These are phyloP conservation scores for Magnusiomyces tetraspermus DNA, from an alignment of 1,139 yeast species.

Conservation along the genomic window DNA sequence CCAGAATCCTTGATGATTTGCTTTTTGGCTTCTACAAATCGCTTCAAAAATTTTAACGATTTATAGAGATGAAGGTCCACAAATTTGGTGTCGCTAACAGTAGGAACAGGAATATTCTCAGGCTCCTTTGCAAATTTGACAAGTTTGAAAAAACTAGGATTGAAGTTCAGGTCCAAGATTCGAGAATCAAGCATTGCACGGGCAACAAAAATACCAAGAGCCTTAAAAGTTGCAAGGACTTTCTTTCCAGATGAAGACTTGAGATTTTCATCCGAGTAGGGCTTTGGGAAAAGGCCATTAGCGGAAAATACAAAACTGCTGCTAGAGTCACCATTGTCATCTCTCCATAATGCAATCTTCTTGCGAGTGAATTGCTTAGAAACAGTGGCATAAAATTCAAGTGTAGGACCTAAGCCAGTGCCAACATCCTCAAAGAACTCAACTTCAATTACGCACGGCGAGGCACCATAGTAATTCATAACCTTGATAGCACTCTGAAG, in stretches of 20 bases:
- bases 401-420: constrained; percentile 90
- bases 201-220: constrained; percentile 77
- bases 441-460: constrained; percentile 75
- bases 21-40: constrained; percentile 31
- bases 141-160: constrained; percentile 47
- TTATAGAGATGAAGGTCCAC: constrained; percentile 55
- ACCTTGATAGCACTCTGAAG: constrained; percentile 76
- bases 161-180: constrained; percentile 74
- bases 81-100: constrained; percentile 36
- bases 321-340: constrained; percentile 30
- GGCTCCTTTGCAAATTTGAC: constrained; percentile 5
- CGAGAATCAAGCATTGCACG: constrained; percentile 80
- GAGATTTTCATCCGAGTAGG: constrained; percentile 33
- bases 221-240: constrained; percentile 47
- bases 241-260: constrained; percentile 32
- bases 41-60: constrained; percentile 47
- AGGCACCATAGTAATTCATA: constrained; percentile 63
- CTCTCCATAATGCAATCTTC: constrained; percentile 63
- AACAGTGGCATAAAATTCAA: constrained; percentile 80
- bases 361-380: constrained; percentile 62
- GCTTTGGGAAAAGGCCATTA: constrained; percentile 67
- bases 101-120: background rate
- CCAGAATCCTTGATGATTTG: constrained; percentile 16
- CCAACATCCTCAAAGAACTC: constrained; percentile 93
- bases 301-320: constrained; percentile 38